phyloP scores from a whole-genome alignment of 768 basidiomycete species.

The Suillus hirtellus region DNA sequence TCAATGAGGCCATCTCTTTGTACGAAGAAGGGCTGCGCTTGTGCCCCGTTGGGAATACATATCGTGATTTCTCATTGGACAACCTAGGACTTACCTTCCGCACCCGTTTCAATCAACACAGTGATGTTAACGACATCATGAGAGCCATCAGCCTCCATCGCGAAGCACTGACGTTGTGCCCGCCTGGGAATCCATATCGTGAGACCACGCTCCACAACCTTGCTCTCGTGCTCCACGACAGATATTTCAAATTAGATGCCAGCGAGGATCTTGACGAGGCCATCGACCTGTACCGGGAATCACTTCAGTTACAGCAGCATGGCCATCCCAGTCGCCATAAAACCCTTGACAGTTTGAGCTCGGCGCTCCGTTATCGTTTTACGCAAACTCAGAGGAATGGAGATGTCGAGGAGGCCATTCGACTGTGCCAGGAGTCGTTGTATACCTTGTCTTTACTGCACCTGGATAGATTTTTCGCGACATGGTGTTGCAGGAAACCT shows the following conservation, averaged over 20 bases:
- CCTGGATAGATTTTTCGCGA: neutral
- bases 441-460: neutral
- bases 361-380: neutral
- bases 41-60: neutral
- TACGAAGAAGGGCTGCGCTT: neutral
- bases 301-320: neutral
- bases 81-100: neutral
- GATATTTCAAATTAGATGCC: neutral
- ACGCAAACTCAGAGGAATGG: neutral
- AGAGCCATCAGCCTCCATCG: neutral
- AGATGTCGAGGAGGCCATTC: neutral
- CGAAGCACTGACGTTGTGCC: neutral
- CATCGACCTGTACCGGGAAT: neutral
- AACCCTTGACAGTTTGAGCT: neutral
- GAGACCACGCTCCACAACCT: neutral
- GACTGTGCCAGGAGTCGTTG: neutral
- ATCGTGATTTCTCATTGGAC: neutral
- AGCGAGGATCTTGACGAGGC: neutral
- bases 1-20: neutral
- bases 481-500: neutral
- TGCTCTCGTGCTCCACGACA: neutral
- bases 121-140: neutral
- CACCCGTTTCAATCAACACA: neutral
- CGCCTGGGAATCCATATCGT: neutral
- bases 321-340: neutral